phyloP scores from a whole-genome alignment of 1,284 basidiomycete species.

The Cerioporus squamosus region DNA sequence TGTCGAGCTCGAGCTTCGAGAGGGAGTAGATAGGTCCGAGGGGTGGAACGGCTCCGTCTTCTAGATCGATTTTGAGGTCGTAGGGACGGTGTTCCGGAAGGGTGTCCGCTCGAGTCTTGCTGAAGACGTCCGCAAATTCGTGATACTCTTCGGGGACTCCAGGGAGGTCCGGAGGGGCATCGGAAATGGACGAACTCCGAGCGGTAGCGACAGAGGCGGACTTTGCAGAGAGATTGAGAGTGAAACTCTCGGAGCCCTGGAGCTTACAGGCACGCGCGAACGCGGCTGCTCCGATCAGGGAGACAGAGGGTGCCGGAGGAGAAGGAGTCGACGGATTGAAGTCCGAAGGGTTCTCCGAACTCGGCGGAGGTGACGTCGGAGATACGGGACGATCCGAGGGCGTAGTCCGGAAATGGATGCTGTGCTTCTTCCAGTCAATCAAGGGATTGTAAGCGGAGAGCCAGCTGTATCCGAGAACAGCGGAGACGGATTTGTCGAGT shows the following conservation, averaged over 20 bases:
- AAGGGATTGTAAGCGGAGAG: background rate
- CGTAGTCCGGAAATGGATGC: constrained; percentile 1
- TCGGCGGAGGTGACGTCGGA: background rate
- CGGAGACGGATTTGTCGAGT: constrained; percentile 12
- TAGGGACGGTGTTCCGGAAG: constrained; percentile 18
- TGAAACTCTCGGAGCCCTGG: constrained; percentile 6
- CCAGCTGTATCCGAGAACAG: constrained; percentile 1
- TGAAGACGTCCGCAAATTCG: constrained; percentile 19
- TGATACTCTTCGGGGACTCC: constrained; percentile 17
- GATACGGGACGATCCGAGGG: background rate
- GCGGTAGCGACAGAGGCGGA: background rate
- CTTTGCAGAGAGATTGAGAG: background rate
- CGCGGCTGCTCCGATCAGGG: constrained; percentile 13
- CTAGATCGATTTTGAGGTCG: constrained; percentile 18
- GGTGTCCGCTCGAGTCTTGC: constrained; percentile 5
- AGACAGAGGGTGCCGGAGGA: constrained; percentile 1
- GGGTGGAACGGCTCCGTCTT: constrained; percentile 14
- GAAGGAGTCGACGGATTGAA: background rate
- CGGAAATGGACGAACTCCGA: constrained; percentile 2
- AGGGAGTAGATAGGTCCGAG: constrained; percentile 30
- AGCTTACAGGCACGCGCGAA: constrained; percentile 12
- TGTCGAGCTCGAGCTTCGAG: constrained; percentile 31
- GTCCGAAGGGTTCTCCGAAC: background rate
- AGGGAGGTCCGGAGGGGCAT: constrained; percentile 29
- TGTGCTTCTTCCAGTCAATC: constrained; percentile 2